A percentile compares a stretch with the other conserved stretches of the same genome.
These are phyloP conservation scores for Pythium coloratum DNA, from an alignment of 352 stramenopile species.

Conservation along the genomic window DNA sequence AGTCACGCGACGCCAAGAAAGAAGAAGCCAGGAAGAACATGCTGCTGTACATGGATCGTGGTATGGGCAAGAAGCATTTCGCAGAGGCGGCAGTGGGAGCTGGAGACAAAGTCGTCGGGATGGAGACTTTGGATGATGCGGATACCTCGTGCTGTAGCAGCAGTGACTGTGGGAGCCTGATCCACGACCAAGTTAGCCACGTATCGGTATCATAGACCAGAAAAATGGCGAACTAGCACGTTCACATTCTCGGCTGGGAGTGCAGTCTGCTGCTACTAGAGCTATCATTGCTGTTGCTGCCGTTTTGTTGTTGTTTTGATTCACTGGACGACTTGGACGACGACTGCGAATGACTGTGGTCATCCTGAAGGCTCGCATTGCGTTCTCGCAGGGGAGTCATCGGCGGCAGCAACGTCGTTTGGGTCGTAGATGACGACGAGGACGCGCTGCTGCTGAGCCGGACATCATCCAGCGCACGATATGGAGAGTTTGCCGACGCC, in stretches of 20 bases:
- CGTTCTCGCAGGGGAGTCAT: not conserved
- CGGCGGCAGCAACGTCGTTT: not conserved
- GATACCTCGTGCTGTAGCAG: constrained; percentile 6
- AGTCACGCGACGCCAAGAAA: constrained; percentile 63
- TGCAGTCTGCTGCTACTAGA: constrained; percentile 2
- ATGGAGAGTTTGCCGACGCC: constrained; percentile 4
- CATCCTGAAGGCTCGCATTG: not conserved
- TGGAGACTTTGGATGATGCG: not conserved
- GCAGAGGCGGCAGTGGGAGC: not conserved
- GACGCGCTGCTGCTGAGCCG: constrained; percentile 25
- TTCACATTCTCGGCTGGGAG: constrained; percentile 11
- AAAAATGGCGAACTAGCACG: not conserved
- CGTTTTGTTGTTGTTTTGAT: not conserved
- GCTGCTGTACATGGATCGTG: constrained; percentile 69
- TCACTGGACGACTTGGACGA: constrained; percentile 4
- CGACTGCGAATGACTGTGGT: not conserved
- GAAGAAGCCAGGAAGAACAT: constrained; percentile 69
- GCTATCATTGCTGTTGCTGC: constrained; percentile 7
- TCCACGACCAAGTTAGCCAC: not conserved
- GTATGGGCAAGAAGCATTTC: constrained; percentile 68
- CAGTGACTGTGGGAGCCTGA: not conserved
- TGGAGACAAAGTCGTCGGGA: not conserved
- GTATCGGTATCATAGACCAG: not conserved
- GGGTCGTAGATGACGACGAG: constrained; percentile 13
- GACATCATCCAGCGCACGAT: constrained; percentile 11